Evolutionary conservation across 495 filamentous ascomycete species (phyloP).

Genomic region (Podospora didyma): DNA sequence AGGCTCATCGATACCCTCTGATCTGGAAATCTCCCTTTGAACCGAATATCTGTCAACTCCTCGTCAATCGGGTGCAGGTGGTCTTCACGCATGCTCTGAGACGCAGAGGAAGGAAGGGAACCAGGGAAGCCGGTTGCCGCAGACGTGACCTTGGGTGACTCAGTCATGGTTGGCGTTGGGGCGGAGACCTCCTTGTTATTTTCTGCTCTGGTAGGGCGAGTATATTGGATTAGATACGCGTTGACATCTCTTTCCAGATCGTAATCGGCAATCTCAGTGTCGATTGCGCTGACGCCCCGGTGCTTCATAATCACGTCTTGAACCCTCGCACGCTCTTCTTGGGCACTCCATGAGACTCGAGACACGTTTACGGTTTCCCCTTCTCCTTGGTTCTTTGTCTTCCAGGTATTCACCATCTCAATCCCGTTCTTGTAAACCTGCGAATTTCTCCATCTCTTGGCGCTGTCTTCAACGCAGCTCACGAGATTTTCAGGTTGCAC

Average conservation of each 20-base stretch:
- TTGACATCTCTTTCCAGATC: conserved; percentile 15
- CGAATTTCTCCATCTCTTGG: neutral
- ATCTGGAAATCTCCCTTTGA: conserved; percentile 17
- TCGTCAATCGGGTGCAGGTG: conserved; percentile 10
- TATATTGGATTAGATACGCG: conserved; percentile 21
- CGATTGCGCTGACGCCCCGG: neutral
- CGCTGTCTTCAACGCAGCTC: conserved; percentile 3
- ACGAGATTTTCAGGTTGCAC: neutral
- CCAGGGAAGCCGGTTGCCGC: neutral
- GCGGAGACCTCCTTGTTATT: too few species aligned
- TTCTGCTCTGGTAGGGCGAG: neutral
- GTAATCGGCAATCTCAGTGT: neutral
- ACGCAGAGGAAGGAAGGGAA: neutral
- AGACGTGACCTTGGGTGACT: too few species aligned
- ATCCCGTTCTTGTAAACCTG: neutral
- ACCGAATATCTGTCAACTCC: conserved; percentile 5
- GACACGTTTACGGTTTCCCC: too few species aligned
- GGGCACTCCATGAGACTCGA: too few species aligned
- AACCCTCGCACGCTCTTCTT: neutral
- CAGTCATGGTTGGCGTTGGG: too few species aligned
- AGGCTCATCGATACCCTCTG: conserved; percentile 11
- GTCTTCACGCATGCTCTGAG: neutral
- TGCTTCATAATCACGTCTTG: neutral
- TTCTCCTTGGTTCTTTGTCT: too few species aligned
- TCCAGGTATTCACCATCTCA: neutral